Evolutionary conservation across 371 early-diverging fungal genomes (phyloP), one percentile per base, ranked within the genome.

Genomic region (Mucor plumbeus): DNA sequence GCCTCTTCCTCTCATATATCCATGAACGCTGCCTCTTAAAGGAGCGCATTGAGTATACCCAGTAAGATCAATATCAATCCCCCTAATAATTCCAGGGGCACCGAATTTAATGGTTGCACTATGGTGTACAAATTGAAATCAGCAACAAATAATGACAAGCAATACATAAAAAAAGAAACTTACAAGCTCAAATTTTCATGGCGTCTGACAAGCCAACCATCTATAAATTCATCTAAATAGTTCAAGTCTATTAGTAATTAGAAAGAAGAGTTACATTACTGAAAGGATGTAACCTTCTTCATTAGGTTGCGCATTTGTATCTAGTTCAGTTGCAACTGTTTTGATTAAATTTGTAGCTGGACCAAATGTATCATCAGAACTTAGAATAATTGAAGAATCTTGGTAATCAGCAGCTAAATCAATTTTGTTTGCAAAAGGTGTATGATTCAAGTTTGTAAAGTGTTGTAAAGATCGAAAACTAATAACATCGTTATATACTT

Each of bases 181-280:
- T n/a, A 62, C 63, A 4, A 53, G 14, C 36, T 54, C 7, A 21
- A 6, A 2, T 19, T 7, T 38, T 50, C 63, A 39, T 62, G 63
- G 7, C 63, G 34, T 39, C 34, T 62, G 19, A 62, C 63, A 13
- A 62, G 54, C 63, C 63, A 62, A 39, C 63, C 63, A 62, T 47
- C 48, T 48, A 36, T 47, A 7, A 15, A n/a, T n/a, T 48, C 48
- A 48, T 61, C 61, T 61, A 19, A 7, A 35, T 6, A 3, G 17
- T 26, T 0, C 10, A 11, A 36, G 11, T 10, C 48, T 48, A 38
- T 11, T 11, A 38, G 11, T 38, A 38, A 38, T 3, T 11, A 7
- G 4, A 10, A 11, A n/a, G n/a, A n/a, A n/a, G n/a, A n/a, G n/a
- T 26, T 1, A 26, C 26, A 26, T 26, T 26, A 26, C 3, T 26